phyloP scores from a whole-genome alignment of 2,329 filamentous ascomycete genomes.

The Coniochaeta sp. region DNA sequence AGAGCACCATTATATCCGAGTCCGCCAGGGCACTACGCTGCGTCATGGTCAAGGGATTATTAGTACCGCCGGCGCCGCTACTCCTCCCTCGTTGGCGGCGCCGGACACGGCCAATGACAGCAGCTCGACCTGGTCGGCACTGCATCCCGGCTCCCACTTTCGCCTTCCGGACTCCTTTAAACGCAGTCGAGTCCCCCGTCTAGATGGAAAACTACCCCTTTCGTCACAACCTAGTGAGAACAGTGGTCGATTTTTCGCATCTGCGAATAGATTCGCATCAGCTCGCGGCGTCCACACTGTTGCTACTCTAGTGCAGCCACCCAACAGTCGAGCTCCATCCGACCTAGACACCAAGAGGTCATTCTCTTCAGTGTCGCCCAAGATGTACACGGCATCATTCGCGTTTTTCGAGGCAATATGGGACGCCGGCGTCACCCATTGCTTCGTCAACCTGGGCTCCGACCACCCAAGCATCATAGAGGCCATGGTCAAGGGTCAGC shows the following conservation, averaged over 20 bases:
- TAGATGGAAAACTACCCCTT: neutral
- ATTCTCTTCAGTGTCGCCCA: constrained; percentile 7
- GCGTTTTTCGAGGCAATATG: constrained; percentile 78
- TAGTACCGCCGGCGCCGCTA: neutral
- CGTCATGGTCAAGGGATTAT: neutral
- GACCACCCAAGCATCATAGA: constrained; percentile 66
- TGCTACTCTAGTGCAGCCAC: neutral
- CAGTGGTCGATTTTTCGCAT: neutral
- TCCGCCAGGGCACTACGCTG: neutral
- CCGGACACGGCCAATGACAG: neutral
- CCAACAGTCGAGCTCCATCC: neutral
- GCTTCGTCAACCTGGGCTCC: constrained; percentile 52
- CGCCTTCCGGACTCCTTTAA: neutral
- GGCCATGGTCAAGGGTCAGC: constrained; percentile 65
- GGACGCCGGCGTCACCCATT: constrained; percentile 56
- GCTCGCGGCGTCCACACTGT: neutral
- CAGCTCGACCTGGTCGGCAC: neutral
- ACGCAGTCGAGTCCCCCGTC: neutral
- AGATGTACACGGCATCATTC: constrained; percentile 66
- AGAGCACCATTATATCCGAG: neutral
- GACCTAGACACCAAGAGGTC: neutral
- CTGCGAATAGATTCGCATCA: neutral
- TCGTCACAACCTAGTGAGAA: neutral
- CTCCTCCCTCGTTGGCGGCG: neutral
- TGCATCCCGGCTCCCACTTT: neutral